Evolutionary conservation across 176 grass and related monocot species (phyloP), one percentile per base, ranked within the genome.

Genomic region (Stipa capillata): DNA sequence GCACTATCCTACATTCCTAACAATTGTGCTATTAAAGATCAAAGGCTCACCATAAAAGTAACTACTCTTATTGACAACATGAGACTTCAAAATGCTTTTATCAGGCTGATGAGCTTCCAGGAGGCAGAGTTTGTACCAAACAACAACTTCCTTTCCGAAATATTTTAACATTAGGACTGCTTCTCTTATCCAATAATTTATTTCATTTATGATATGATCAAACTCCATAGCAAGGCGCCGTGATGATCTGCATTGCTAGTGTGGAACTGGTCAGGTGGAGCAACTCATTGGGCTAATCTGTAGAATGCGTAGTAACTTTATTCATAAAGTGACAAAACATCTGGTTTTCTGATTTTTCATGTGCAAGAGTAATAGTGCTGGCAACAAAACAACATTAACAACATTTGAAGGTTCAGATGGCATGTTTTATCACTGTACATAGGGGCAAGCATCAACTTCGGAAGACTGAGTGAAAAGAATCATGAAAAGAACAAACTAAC

Each of bases 241-340:
- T 81, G 83, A 39, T 88, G 83, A 41, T 84, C 78, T 49, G 63
- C 70, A 80, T 65, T 94, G 31, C 82, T 82, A 60, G 74, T n/a
- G 37, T 58, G 76, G 77, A 84, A 87, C 55, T 81, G 83, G 7
- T 56, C 24, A 29, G 28, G 39, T 43, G 65, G 77, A 65, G 47
- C 47, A 82, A 50, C 58, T 71, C 63, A 73, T 44, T 47, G 12
- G 40, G 55, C 8, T 78, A 59, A 61, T 69, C 44, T 69, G 61
- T 34, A 65, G 80, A 31, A 49, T 73, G 8, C 0, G 16, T 41
- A 73, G 32, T 45, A 39, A 77, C 74, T 83, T 86, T 80, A 80
- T 91, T 75, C 21, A 81, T 66, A 53, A 44, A 88, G 45, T 41
- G 34, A 25, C 64, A 54, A 41, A 54, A 39, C 47, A 84, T 23